A percentile compares a stretch with the other conserved stretches of the same genome.
Conservation (phyloP, 495 filamentous ascomycete genomes). For the Neurospora tetraspora region DNA sequence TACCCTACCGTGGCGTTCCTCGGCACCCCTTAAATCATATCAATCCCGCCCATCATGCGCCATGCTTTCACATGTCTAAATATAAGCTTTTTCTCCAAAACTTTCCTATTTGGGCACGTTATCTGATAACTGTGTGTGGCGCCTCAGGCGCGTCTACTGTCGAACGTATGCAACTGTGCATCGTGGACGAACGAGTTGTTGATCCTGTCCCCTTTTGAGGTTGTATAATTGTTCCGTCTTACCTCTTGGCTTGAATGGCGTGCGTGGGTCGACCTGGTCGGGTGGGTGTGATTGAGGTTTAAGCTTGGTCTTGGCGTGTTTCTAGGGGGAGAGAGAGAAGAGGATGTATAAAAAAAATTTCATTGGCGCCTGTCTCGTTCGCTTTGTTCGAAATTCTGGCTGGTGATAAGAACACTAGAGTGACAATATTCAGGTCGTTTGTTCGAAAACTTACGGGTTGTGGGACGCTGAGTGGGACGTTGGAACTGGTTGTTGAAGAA, state of each 20-base stretch:
- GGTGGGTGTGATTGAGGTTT: neutral
- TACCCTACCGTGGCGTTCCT: neutral
- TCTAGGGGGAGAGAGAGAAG: neutral
- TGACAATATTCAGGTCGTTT: neutral
- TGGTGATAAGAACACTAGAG: neutral
- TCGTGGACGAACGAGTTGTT: neutral
- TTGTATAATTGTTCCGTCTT: neutral
- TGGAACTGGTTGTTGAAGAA: neutral
- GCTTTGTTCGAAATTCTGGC: neutral
- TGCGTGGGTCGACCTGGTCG: neutral
- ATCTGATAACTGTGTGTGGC: neutral
- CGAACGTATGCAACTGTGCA: neutral
- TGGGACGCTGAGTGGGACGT: neutral
- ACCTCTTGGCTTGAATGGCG: neutral
- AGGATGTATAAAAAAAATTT: neutral
- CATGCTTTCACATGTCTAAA: neutral
- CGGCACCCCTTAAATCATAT: neutral
- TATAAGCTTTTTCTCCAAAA: neutral
- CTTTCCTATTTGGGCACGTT: neutral
- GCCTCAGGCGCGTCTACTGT: neutral
- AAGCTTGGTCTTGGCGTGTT: neutral
- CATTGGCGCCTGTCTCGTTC: neutral
- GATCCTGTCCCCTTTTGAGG: neutral
- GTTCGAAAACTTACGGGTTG: neutral
- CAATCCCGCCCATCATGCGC: neutral